These are phyloP conservation scores for Pholiota conissans DNA, from an alignment of 768 basidiomycete species.

Conservation along the genomic window DNA sequence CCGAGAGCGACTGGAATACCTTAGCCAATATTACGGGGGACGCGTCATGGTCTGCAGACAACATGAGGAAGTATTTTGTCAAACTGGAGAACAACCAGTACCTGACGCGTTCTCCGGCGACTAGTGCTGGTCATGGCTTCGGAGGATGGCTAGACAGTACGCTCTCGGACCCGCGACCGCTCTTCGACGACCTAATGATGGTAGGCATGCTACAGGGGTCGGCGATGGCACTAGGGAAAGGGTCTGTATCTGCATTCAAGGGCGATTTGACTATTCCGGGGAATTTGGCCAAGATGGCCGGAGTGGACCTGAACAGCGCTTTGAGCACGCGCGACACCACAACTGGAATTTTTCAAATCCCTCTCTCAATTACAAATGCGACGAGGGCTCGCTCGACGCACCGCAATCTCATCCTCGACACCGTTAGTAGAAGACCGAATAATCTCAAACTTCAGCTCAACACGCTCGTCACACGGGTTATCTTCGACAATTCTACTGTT, in stretches of 20 bases:
- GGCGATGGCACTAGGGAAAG: slow-evolving; percentile 1
- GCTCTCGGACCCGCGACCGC: background rate
- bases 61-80: slow-evolving; percentile 8
- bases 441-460: slow-evolving; percentile 63
- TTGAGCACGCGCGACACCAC: slow-evolving; percentile 6
- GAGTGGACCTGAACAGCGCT: slow-evolving; percentile 3
- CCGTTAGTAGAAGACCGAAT: background rate
- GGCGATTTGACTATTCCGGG: background rate
- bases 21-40: slow-evolving; percentile 9
- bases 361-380: slow-evolving; percentile 5
- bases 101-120: background rate
- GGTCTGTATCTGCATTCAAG: background rate
- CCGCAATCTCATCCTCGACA: slow-evolving; percentile 2
- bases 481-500: slow-evolving; percentile 51
- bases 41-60: slow-evolving; percentile 2
- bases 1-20: slow-evolving; percentile 10
- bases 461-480: slow-evolving; percentile 56
- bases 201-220: slow-evolving; percentile 6
- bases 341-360: slow-evolving; percentile 6
- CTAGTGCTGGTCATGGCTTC: slow-evolving; percentile 5
- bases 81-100: slow-evolving; percentile 10
- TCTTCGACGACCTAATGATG: slow-evolving; percentile 1
- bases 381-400: slow-evolving; percentile 7
- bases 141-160: slow-evolving; percentile 5
- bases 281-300: slow-evolving; percentile 1